Conservation (phyloP, 202 grass and related monocot species). For the Bolboschoenoplectus hybrid region DNA sequence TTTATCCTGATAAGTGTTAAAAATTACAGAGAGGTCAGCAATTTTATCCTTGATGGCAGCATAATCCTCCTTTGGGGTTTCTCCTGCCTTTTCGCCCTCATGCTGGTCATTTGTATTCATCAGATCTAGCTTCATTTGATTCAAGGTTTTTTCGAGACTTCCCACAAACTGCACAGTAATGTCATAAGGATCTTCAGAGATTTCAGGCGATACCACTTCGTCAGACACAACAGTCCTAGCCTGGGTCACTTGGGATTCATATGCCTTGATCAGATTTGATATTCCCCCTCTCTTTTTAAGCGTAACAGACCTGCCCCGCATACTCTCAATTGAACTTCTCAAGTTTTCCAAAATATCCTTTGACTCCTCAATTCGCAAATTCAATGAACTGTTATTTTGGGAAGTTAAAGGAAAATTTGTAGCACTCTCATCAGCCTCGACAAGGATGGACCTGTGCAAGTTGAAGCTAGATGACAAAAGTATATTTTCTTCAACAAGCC, state of each 20-base stretch:
- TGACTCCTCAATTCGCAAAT: conserved; percentile 58
- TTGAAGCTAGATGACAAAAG: conserved; percentile 45
- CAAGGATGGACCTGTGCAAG: conserved; percentile 41
- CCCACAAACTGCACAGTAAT: conserved; percentile 54
- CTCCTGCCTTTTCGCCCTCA: conserved; percentile 51
- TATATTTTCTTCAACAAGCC: conserved; percentile 49
- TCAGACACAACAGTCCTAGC: conserved; percentile 56
- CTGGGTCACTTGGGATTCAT: conserved; percentile 67
- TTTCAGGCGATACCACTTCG: conserved; percentile 43
- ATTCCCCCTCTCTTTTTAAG: conserved; percentile 59
- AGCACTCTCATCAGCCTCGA: conserved; percentile 50
- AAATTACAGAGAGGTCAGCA: conserved; percentile 57
- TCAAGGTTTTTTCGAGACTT: conserved; percentile 62
- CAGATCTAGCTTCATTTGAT: conserved; percentile 63
- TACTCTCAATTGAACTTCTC: conserved; percentile 67
- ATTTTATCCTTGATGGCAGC: conserved; percentile 59
- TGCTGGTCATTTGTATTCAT: conserved; percentile 57
- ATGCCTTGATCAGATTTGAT: conserved; percentile 88
- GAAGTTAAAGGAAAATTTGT: conserved; percentile 30
- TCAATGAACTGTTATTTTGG: conserved; percentile 47
- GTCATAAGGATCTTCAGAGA: conserved; percentile 60
- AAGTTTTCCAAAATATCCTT: conserved; percentile 70
- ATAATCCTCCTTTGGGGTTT: conserved; percentile 44
- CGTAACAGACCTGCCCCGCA: conserved; percentile 52
- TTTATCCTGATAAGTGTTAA: conserved; percentile 57